Percentiles rank a stretch among this genome's conserved stretches.
phyloP scores from a whole-genome alignment of 176 grass and related monocot species.

The Oryza australiensis region DNA sequence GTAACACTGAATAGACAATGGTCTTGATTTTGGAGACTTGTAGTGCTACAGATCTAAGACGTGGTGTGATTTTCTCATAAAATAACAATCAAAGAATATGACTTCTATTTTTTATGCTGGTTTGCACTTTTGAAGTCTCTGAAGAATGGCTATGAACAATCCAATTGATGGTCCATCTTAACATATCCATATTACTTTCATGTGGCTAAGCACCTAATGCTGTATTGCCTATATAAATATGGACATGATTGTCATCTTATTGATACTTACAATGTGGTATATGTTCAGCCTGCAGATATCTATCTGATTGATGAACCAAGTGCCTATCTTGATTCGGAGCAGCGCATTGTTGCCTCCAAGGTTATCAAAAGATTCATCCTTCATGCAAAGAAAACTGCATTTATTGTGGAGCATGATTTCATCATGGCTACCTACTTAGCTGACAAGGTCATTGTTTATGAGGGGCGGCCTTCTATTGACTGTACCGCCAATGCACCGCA shows the following conservation, averaged over 20 bases:
- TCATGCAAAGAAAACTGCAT: conserved; percentile 92
- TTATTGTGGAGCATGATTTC: conserved; percentile 94
- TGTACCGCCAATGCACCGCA: conserved; percentile 74
- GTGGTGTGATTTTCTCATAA: not conserved
- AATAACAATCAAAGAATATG: not conserved
- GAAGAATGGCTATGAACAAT: not conserved
- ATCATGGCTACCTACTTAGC: conserved; percentile 93
- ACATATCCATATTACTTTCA: conserved; percentile 1
- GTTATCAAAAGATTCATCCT: conserved; percentile 97
- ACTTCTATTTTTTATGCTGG: not conserved
- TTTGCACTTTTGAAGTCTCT: not conserved
- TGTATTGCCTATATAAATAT: not conserved
- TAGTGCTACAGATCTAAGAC: not conserved
- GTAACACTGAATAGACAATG: not conserved
- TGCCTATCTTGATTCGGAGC: conserved; percentile 91
- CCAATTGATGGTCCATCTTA: not conserved
- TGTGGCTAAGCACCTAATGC: conserved; percentile 2
- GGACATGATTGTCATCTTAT: not conserved
- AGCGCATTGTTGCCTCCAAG: conserved; percentile 79
- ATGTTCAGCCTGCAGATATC: conserved; percentile 76
- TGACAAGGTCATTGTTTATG: conserved; percentile 88
- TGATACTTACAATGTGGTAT: conserved; percentile 22
- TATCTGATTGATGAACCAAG: conserved; percentile 95
- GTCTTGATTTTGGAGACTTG: not conserved
- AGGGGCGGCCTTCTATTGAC: conserved; percentile 72